phyloP scores from a whole-genome alignment of 2,329 filamentous ascomycete genomes.

The Ophiosphaerella narmari region DNA sequence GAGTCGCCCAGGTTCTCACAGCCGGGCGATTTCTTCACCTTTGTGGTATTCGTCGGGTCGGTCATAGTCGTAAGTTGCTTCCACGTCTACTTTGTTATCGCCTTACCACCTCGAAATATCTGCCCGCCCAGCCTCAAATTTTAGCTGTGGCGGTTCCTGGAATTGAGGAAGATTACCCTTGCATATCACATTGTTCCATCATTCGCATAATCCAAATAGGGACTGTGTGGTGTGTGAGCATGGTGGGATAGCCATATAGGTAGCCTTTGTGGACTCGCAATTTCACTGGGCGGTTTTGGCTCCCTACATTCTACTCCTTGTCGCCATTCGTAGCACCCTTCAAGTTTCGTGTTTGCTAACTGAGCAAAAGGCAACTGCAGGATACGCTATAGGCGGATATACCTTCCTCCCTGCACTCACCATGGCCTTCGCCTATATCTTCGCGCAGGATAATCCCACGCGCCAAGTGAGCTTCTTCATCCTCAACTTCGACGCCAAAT shows the following conservation, averaged over 20 bases:
- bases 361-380: constrained; percentile 56
- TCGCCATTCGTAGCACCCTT: constrained; percentile 5
- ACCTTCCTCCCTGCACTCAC: constrained; percentile 66
- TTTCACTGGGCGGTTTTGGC: constrained; percentile 63
- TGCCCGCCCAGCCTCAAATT: constrained; percentile 55
- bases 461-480: constrained; percentile 78
- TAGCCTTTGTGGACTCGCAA: constrained; percentile 59
- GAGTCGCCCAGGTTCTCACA: constrained; percentile 71
- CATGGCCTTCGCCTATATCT: constrained; percentile 82
- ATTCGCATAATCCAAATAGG: constrained; percentile 56
- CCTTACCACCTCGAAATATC: constrained; percentile 62
- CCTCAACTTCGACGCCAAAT: constrained; percentile 79
- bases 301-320: constrained; percentile 62
- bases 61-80: constrained; percentile 75
- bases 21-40: constrained; percentile 80
- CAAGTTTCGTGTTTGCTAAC: constrained; percentile 31
- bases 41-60: constrained; percentile 72
- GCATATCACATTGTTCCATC: constrained; percentile 53
- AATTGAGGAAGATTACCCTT: constrained; percentile 60
- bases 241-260: constrained; percentile 59
- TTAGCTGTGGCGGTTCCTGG: constrained; percentile 61
- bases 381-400: constrained; percentile 56
- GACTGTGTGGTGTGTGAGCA: constrained; percentile 54
- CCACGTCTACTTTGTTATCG: background rate
- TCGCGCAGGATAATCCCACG: constrained; percentile 81